These are phyloP conservation scores for Sporisorium reilianum DNA, from an alignment of 1,284 basidiomycete genomes.

Conservation along the genomic window DNA sequence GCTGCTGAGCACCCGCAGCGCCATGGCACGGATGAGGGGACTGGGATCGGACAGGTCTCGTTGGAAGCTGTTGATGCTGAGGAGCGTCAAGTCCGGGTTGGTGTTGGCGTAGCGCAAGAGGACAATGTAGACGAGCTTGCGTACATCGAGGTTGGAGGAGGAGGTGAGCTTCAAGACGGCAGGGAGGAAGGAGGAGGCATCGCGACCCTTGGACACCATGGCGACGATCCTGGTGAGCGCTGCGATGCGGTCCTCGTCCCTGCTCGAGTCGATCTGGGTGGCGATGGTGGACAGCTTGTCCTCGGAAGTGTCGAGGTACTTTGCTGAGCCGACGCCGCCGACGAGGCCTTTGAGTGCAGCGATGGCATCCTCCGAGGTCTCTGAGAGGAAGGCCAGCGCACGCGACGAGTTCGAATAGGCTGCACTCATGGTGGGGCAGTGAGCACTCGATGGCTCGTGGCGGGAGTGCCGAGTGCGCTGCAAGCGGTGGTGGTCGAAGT, in stretches of 20 bases:
- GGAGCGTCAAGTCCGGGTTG: slow-evolving; percentile 86
- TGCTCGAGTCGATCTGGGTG: slow-evolving; percentile 58
- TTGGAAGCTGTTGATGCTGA: slow-evolving; percentile 99
- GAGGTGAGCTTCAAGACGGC: slow-evolving; percentile 67
- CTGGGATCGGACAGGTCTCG: slow-evolving; percentile 92
- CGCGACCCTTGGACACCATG: slow-evolving; percentile 88
- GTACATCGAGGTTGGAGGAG: slow-evolving; percentile 80
- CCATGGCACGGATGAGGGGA: slow-evolving; percentile 89
- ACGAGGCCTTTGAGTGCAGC: slow-evolving; percentile 61
- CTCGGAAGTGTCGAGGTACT: slow-evolving; percentile 63
- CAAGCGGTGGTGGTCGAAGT: not conserved
- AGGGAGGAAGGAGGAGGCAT: slow-evolving; percentile 81
- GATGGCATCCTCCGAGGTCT: slow-evolving; percentile 66
- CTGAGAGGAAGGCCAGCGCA: slow-evolving; percentile 63
- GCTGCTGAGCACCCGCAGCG: slow-evolving; percentile 89
- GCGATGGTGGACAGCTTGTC: slow-evolving; percentile 56
- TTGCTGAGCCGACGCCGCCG: slow-evolving; percentile 56
- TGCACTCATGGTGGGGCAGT: slow-evolving; percentile 37
- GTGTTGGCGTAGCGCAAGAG: slow-evolving; percentile 84
- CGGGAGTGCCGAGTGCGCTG: not conserved
- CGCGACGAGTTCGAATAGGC: slow-evolving; percentile 60
- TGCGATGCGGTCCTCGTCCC: slow-evolving; percentile 61
- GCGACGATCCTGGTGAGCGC: slow-evolving; percentile 64
- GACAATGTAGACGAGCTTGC: slow-evolving; percentile 98
- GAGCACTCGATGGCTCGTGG: slow-evolving; percentile 6